A percentile compares a stretch with the other conserved stretches of the same genome.
phyloP scores from a whole-genome alignment of 371 early-diverging fungal species.

The Mucor mucedo region DNA sequence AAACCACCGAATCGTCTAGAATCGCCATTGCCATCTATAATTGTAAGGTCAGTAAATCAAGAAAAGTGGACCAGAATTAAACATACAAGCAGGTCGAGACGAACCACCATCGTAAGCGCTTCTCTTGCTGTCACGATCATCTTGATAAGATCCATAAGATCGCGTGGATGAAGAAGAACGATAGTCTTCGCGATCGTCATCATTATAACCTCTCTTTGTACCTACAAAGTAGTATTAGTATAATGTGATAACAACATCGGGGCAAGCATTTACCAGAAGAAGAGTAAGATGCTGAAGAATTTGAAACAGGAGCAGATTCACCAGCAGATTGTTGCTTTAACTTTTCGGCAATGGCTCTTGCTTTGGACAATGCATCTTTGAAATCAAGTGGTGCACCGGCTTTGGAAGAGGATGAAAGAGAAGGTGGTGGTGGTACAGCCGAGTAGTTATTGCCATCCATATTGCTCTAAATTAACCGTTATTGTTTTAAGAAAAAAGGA shows the following conservation, averaged over 20 bases:
- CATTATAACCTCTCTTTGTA: slow-evolving; percentile 41
- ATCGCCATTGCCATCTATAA: slow-evolving; percentile 23
- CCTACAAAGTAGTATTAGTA: slow-evolving; percentile 19
- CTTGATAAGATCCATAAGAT: slow-evolving; percentile 34
- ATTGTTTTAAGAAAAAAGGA: background rate
- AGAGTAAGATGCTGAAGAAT: slow-evolving; percentile 6
- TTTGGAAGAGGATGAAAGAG: slow-evolving; percentile 29
- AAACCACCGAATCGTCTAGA: slow-evolving; percentile 65
- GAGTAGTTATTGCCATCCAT: slow-evolving; percentile 43
- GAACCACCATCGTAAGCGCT: slow-evolving; percentile 46
- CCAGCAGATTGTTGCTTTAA: slow-evolving; percentile 56
- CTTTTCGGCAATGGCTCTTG: slow-evolving; percentile 85
- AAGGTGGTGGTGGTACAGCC: slow-evolving; percentile 51
- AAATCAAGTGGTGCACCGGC: slow-evolving; percentile 57
- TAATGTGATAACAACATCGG: slow-evolving; percentile 19
- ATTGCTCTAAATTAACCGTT: background rate
- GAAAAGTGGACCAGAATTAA: background rate
- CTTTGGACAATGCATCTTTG: slow-evolving; percentile 77
- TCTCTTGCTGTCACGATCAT: slow-evolving; percentile 55
- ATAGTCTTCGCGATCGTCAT: slow-evolving; percentile 33
- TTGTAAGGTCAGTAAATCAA: background rate
- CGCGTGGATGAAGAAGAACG: slow-evolving; percentile 19
- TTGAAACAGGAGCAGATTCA: background rate
- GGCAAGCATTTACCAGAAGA: slow-evolving; percentile 7
- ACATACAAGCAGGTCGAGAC: slow-evolving; percentile 40